Base-by-base conservation (phyloP, 805 yeast genomes). In the Starmera pachycereana region DNA sequence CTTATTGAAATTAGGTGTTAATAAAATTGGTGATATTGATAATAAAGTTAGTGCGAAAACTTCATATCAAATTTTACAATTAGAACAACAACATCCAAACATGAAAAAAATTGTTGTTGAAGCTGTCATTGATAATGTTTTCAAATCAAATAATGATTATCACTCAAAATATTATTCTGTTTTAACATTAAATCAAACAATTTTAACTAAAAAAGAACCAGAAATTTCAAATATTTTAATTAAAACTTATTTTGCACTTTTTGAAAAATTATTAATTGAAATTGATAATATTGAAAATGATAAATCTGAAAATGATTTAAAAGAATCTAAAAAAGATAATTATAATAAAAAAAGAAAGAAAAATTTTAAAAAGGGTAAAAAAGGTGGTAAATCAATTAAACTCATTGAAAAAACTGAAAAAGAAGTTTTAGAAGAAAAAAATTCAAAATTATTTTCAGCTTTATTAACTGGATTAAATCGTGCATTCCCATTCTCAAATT, bases 381-480 rank as follows among this genome's bases (percentile, higher is more conserved):
- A 88, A 53, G 97, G 96, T 52, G 96, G 94, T 36, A 78, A 72
- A 52, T 81, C 90, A 6, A 81, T 81, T 19, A 80, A 79, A 57
- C 3, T 5, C 27, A 68, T 60, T 38, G 80, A 66, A 36, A 81
- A 80, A 57, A 66, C 80, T 11, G 84, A 78, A 45, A 64, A 62
- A 34, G 90, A 83, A 49, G 62, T 81, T 1, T 44, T 66, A 18
- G 85, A 87, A 54, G 97, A 92, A 57, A 85, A 81, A 51, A 83
- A 80, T 52, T 72, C 94, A 35, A 85, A 84, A 53, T 63, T 90
- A 50, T 86, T 90, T 51, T 79, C 96, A 27, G 96, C 96, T 12
- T 71, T 92, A 41, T 72, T 92, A 48, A 87, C 98, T 1, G 98
- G 98, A 50, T 74, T 92, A 43, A 92, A 92, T 59, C 83, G 98